phyloP scores from a whole-genome alignment of 257 asterid species.

The Solanum acaule region DNA sequence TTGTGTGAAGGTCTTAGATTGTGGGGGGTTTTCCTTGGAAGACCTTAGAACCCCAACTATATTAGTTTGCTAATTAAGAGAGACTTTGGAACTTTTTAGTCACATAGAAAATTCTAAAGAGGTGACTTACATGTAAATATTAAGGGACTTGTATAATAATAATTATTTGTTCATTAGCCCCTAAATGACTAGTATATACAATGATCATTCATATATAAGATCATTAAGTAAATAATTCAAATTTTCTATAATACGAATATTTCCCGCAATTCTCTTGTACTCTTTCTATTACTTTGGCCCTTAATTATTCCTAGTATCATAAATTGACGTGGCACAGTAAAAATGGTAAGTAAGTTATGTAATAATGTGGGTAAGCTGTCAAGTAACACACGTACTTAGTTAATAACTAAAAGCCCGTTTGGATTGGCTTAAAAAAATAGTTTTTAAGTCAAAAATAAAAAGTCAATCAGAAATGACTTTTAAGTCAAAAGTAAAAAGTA shows the following conservation, averaged over 20 bases:
- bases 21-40: not conserved
- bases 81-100: not conserved
- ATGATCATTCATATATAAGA: not conserved
- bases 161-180: not conserved
- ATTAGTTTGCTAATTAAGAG: too few relatives aligned
- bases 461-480: too few relatives aligned
- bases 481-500: too few relatives aligned
- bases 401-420: too few relatives aligned
- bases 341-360: too few relatives aligned
- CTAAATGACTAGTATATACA: too few relatives aligned
- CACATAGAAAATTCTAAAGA: not conserved
- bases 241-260: too few relatives aligned
- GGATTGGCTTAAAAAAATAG: too few relatives aligned
- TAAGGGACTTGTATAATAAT: not conserved
- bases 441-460: too few relatives aligned
- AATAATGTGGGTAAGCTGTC: not conserved
- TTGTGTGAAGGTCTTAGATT: not conserved
- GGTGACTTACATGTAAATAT: not conserved
- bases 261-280: not conserved
- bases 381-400: too few relatives aligned
- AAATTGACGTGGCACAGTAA: too few relatives aligned
- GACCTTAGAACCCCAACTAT: not conserved
- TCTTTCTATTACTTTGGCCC: not conserved
- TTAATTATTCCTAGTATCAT: too few relatives aligned
- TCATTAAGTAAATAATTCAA: not conserved